phyloP scores from a whole-genome alignment of 345 rosid species.

The Triadica sebifera region DNA sequence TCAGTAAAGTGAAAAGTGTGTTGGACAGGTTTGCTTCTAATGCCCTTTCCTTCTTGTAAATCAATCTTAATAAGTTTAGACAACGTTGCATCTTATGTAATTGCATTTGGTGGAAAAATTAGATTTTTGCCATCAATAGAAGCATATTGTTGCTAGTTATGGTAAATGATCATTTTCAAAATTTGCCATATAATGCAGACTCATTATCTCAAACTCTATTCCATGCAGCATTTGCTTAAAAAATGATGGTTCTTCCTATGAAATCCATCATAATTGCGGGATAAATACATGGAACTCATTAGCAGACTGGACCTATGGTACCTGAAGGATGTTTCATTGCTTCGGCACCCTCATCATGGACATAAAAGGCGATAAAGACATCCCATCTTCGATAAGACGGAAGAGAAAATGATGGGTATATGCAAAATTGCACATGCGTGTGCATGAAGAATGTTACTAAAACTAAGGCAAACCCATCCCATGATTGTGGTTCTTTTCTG shows the following conservation, averaged over 20 bases:
- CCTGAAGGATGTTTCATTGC: not conserved
- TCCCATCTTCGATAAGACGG: conserved; percentile 8
- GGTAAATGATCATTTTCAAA: no score
- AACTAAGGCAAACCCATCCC: not conserved
- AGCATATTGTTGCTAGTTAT: no score
- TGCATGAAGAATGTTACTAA: conserved; percentile 6
- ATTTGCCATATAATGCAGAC: not conserved
- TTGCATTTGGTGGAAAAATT: no score
- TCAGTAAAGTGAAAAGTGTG: no score
- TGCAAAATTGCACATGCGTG: not conserved
- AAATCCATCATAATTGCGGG: not conserved
- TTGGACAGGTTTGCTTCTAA: no score
- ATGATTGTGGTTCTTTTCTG: not conserved
- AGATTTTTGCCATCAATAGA: no score
- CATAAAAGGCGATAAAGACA: not conserved
- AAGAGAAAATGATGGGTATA: no score
- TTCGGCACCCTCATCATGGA: not conserved
- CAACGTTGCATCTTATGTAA: no score
- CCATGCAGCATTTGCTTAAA: not conserved
- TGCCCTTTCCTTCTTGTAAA: no score
- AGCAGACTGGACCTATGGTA: not conserved
- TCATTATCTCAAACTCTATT: not conserved
- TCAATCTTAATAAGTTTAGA: no score
- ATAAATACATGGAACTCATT: not conserved
- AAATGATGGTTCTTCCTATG: not conserved